These are phyloP conservation scores for Sicyos baderoa DNA, from an alignment of 306 rosid genomes.

Conservation along the genomic window DNA sequence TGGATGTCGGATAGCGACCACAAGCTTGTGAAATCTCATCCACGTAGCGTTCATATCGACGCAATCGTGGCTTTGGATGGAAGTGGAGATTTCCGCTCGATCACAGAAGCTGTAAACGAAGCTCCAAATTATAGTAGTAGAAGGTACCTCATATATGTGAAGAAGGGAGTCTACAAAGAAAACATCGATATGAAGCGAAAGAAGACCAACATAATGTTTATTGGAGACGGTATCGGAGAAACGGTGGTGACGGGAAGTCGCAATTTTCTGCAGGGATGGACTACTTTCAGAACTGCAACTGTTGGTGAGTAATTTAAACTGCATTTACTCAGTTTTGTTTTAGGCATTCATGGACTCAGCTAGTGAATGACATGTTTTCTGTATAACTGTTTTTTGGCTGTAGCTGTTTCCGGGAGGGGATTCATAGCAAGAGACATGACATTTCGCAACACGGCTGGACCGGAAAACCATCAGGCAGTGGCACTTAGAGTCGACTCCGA, in stretches of 20 bases:
- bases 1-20: constrained; percentile 67
- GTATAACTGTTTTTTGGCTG: not conserved
- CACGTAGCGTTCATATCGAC: constrained; percentile 32
- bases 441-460: constrained; percentile 44
- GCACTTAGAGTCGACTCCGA: constrained; percentile 45
- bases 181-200: constrained; percentile 75
- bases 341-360: not conserved
- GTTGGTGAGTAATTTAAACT: constrained; percentile 46
- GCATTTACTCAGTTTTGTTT: not conserved
- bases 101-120: constrained; percentile 63
- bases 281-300: constrained; percentile 89
- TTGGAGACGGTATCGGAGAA: constrained; percentile 78
- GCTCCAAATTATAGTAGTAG: constrained; percentile 53
- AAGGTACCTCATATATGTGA: constrained; percentile 61
- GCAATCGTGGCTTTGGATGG: constrained; percentile 79
- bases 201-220: constrained; percentile 70
- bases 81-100: constrained; percentile 55
- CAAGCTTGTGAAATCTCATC: constrained; percentile 39
- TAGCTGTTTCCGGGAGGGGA: constrained; percentile 40
- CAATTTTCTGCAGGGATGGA: constrained; percentile 95
- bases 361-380: constrained; percentile 4
- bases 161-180: constrained; percentile 66
- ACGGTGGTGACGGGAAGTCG: constrained; percentile 62
- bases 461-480: constrained; percentile 43
- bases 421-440: constrained; percentile 55